Conservation (phyloP, 345 rosid genomes). For the Eucalyptus sp. region DNA sequence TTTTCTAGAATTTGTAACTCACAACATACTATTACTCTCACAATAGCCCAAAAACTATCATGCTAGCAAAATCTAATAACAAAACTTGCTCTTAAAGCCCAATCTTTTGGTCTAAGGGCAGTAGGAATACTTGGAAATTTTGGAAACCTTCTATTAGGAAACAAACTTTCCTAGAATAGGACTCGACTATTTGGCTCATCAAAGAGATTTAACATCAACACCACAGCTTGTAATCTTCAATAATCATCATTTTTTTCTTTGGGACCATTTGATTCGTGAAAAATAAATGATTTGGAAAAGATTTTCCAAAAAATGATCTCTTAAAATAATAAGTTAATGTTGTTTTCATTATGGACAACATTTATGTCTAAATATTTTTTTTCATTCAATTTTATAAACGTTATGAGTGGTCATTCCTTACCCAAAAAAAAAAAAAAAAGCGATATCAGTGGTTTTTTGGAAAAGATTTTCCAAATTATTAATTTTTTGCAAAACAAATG, state of each 20-base stretch:
- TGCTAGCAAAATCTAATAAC: no score
- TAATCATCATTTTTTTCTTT: background rate
- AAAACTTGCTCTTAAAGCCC: background rate
- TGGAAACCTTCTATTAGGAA: background rate
- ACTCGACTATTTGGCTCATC: background rate
- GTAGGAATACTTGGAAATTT: background rate
- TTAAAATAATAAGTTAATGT: no score
- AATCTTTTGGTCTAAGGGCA: background rate
- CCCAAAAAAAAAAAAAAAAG: no score
- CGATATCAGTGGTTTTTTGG: no score
- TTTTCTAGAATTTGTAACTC: background rate
- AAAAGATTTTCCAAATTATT: no score
- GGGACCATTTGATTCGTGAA: background rate
- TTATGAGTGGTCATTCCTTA: rapidly evolving
- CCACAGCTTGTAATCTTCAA: background rate
- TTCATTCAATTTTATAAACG: background rate
- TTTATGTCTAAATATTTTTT: background rate
- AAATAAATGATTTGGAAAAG: no score
- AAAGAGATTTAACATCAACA: background rate
- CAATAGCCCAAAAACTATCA: background rate
- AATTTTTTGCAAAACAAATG: background rate
- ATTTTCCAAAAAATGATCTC: background rate
- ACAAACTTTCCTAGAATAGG: background rate
- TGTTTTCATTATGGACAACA: background rate
- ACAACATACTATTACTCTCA: no score